Conservation (phyloP, 1,284 basidiomycete genomes). For the Polyporus tsugae region DNA sequence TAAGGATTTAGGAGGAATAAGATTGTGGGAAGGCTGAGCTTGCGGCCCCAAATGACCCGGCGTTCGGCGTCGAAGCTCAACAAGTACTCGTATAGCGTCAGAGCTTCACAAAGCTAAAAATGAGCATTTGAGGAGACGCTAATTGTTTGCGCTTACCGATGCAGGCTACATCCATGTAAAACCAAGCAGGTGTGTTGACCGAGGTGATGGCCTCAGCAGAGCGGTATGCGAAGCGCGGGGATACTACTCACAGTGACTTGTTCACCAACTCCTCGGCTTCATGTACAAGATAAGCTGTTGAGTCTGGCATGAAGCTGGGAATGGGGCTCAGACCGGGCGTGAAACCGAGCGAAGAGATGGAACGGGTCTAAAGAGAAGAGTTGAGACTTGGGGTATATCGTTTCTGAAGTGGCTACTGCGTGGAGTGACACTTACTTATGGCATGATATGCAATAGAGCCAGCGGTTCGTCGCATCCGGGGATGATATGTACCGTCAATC, state of each 20-base stretch:
- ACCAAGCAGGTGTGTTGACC: neutral
- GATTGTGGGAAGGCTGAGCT: conserved; percentile 16
- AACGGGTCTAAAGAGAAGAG: no score
- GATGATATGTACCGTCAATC: neutral
- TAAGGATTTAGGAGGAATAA: conserved; percentile 27
- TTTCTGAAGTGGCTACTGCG: neutral
- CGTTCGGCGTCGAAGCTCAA: conserved; percentile 19
- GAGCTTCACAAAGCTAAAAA: conserved; percentile 9
- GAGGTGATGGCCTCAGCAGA: neutral
- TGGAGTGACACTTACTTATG: neutral
- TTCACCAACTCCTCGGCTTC: neutral
- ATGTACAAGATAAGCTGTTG: neutral
- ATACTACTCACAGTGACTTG: neutral
- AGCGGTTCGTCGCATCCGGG: neutral
- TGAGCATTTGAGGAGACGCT: no score
- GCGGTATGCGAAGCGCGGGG: no score
- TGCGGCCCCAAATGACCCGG: conserved; percentile 26
- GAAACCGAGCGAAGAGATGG: neutral
- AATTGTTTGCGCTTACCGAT: neutral
- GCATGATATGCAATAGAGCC: neutral
- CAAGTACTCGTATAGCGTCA: conserved; percentile 25
- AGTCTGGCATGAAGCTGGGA: neutral
- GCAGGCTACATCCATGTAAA: conserved; percentile 2
- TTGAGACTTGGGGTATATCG: neutral
- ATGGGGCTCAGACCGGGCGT: neutral